Base-by-base conservation (phyloP, 2,329 filamentous ascomycete genomes). In the Amauroascus niger region DNA sequence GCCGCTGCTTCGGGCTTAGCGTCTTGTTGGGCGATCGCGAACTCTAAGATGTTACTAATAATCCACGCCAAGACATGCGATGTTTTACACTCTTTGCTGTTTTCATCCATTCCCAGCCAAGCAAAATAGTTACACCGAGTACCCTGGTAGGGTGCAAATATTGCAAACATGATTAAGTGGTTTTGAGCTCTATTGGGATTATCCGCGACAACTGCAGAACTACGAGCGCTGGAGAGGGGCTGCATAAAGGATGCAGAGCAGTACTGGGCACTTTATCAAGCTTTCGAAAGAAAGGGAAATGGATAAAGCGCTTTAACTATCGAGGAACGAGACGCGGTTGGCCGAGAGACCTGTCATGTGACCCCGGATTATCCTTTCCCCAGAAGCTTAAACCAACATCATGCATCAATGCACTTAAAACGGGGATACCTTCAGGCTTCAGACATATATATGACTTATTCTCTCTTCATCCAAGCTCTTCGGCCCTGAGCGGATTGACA, bases 1-100 rank as follows among this genome's bases (percentile, higher is more conserved):
- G 24, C n/a, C 7, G 33, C 50, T 30, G 50, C n/a, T 52, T 52
- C 30, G 9, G 50, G 50, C 20, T 52, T 52, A 52, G 50, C 50
- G 5, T 37, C 30, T 52, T 52, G 50, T 52, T 52, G 50, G 24
- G 50, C 24, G 18, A 9, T 6, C 14, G n/a, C 20, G 20, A 52
- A 46, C 50, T 39, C 41, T 45, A 45, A 45, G 13, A 3, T 20
- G 24, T 43, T 18, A 26, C 35, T 39, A 39, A 39, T 30, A 9
- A n/a, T 40, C n/a, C 37, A 11, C 20, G 20, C 39, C 39, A 41
- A 41, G 16, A 24, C 5, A 41, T 18, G 16, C 39, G 5, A 24
- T 45, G 28, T 45, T 9, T 43, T 45, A n/a, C n/a, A n/a, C n/a
- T n/a, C n/a, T n/a, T n/a, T n/a, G n/a, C n/a, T n/a, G n/a, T n/a